Evolutionary conservation across 1,284 basidiomycete genomes (phyloP).

Genomic region (Cryptococcus sp.): DNA sequence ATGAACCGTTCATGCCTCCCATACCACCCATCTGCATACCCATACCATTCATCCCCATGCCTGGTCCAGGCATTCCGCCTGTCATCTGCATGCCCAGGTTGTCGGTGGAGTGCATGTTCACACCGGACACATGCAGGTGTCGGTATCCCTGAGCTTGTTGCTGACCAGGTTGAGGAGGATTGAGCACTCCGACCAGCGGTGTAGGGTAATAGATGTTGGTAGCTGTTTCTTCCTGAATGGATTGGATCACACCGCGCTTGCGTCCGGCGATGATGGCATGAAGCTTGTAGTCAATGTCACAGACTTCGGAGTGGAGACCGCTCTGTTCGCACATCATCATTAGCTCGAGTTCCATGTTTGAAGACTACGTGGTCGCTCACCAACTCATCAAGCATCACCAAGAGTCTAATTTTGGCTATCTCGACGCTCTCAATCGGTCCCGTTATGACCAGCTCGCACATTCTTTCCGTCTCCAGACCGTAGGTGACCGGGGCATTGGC

Average conservation of each 20-base stretch:
- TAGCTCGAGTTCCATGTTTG: conserved; percentile 3
- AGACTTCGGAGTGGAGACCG: conserved; percentile 83
- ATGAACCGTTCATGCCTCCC: conserved; percentile 19
- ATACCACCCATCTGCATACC: conserved; percentile 23
- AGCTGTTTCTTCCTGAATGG: conserved; percentile 94
- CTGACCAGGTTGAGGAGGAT: conserved; percentile 36
- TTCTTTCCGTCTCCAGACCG: conserved; percentile 88
- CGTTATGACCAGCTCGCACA: conserved; percentile 87
- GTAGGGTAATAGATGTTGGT: conserved; percentile 96
- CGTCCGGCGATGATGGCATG: conserved; percentile 89
- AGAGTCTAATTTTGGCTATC: conserved; percentile 80
- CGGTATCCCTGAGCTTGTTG: conserved; percentile 40
- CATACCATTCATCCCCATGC: conserved; percentile 20
- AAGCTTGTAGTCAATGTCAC: conserved; percentile 93
- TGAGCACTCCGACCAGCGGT: conserved; percentile 78
- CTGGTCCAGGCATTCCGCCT: conserved; percentile 11
- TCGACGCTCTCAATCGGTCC: conserved; percentile 85
- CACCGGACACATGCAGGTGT: conserved; percentile 13
- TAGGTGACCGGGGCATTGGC: conserved; percentile 41
- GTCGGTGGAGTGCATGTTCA: conserved; percentile 21
- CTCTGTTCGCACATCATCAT: conserved; percentile 57
- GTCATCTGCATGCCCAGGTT: conserved; percentile 32
- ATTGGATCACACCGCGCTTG: conserved; percentile 83
- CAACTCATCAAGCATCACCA: conserved; percentile 93
- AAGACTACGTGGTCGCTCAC: conserved; percentile 56